phyloP scores from a whole-genome alignment of 208 protist species.

The Spongospora subterranea region DNA sequence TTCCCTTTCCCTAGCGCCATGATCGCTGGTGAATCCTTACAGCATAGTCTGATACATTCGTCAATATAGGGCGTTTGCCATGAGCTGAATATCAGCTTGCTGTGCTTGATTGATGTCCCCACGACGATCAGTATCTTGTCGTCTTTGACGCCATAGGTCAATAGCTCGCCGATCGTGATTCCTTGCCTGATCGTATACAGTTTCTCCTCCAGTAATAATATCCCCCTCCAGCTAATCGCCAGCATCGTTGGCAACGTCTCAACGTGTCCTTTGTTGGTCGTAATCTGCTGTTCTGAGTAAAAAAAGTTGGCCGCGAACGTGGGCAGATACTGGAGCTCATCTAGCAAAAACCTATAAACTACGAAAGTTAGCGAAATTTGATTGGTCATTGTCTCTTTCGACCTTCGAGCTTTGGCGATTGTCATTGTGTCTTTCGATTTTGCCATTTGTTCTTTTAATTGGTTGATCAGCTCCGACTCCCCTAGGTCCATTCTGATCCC shows the following conservation, averaged over 20 bases:
- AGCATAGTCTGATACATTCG: neutral
- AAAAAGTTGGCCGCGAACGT: neutral
- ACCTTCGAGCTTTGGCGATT: neutral
- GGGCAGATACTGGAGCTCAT: neutral
- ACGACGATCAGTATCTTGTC: neutral
- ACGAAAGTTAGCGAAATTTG: neutral
- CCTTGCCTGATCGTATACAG: neutral
- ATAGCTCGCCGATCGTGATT: neutral
- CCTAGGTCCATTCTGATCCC: neutral
- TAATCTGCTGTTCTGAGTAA: neutral
- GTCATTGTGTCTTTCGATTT: neutral
- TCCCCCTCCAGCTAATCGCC: neutral
- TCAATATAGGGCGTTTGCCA: neutral
- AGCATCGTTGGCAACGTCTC: neutral
- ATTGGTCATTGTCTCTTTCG: neutral
- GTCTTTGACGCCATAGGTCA: neutral
- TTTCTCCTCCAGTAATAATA: neutral
- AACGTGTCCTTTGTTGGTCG: neutral
- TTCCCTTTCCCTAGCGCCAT: neutral
- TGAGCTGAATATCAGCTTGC: neutral
- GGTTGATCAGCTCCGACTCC: neutral
- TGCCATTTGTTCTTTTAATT: neutral
- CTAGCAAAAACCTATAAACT: neutral
- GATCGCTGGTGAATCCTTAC: neutral
- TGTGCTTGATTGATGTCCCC: neutral